Evolutionary conservation across 768 basidiomycete species (phyloP), one percentile per base, ranked within the genome.

Genomic region (Thelephora ganbajun): DNA sequence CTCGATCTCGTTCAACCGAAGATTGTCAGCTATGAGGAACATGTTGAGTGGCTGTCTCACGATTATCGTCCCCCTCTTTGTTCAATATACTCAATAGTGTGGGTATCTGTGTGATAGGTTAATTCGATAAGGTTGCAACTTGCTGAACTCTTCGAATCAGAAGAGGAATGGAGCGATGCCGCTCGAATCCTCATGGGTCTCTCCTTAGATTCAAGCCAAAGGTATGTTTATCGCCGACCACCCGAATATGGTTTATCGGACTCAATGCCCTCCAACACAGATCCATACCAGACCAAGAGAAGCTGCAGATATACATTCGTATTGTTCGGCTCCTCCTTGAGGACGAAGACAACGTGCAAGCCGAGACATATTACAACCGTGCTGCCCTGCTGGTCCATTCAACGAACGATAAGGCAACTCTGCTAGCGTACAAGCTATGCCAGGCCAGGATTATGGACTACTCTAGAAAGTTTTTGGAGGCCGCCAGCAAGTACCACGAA

Each of bases 311-410:
- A 34, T 96, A 97, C 60, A 80, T 98, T 50, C 84, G 93, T 49
- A 94, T 98, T 53, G 88, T 98, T 46, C 82, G 96, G 14, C 73
- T 98, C 5, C 73, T 96, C 16, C 73, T 99, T 33, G 94, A 99
- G 68, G 92, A 96, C 48, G 92, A 94, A 61, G 94, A 99, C 59
- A 90, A 88, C 3, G 84, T 93, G 2, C 88, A 92, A 63, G 96
- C 96, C n/a, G 94, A 98, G 61, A 88, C 91, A 2, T 98, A 92
- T 65, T 94, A 94, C 63, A 94, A 93, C 59, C 86, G 96, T 48
- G 96, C 96, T 16, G 88, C 91, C 1, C 76, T 92, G 18, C 75
- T 97, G 18, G 80, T 89, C 19, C 85, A 91, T 61, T 77, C 81
- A 13, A 77, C 84, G 35, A 71, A 69, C 13, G 80, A 97, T 65